Evolutionary conservation across 768 basidiomycete species (phyloP).

Genomic region (Chalciporus pseudorubinellus): DNA sequence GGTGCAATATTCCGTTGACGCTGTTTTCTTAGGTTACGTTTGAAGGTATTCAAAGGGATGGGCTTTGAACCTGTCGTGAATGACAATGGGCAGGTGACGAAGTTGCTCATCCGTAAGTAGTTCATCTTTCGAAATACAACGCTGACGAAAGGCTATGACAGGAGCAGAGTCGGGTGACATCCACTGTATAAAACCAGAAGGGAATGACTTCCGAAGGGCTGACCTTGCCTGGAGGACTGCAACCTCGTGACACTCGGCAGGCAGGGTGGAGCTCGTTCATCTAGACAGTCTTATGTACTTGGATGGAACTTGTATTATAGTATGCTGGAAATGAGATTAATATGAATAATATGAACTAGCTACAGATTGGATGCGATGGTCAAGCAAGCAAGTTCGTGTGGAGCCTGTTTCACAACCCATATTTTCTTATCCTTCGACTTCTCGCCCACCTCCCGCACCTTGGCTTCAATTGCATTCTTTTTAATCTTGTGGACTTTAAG

Average conservation of each 20-base stretch:
- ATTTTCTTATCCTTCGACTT: conserved; percentile 70
- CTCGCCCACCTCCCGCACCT: conserved; percentile 72
- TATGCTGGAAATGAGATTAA: conserved; percentile 2
- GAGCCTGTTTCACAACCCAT: conserved; percentile 60
- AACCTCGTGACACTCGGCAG: conserved; percentile 24
- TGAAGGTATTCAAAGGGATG: conserved; percentile 66
- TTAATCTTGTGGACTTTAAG: conserved; percentile 69
- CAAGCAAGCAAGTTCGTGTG: conserved; percentile 7
- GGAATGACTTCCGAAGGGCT: conserved; percentile 27
- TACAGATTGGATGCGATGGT: not conserved
- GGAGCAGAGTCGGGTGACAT: conserved; percentile 46
- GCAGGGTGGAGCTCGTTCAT: too few species aligned
- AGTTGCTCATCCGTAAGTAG: conserved; percentile 69
- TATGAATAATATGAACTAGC: not conserved
- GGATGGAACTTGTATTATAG: not conserved
- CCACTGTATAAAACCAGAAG: conserved; percentile 32
- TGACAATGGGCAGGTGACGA: conserved; percentile 47
- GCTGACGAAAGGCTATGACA: conserved; percentile 25
- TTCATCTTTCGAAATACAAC: not conserved
- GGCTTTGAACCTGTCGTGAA: conserved; percentile 69
- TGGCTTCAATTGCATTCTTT: conserved; percentile 82
- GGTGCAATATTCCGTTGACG: conserved; percentile 1
- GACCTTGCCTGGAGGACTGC: conserved; percentile 37
- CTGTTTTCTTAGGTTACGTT: conserved; percentile 48
- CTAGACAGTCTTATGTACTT: not conserved